Base-by-base conservation (phyloP, 768 basidiomycete genomes). In the Psilocybe sp. region DNA sequence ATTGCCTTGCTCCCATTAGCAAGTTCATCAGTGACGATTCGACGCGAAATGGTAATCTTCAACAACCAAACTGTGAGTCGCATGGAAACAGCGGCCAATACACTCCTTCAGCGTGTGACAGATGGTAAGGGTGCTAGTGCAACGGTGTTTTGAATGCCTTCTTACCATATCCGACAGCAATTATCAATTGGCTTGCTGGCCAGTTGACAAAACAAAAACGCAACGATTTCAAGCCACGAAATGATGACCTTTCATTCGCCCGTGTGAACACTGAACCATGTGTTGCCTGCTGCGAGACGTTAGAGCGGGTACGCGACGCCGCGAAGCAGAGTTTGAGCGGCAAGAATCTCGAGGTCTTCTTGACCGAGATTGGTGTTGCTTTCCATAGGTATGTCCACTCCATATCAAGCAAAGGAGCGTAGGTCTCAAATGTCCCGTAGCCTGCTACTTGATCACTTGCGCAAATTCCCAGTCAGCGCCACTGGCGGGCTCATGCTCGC, bases 401-500 rank as follows among this genome's bases (percentile, higher is more conserved):
- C 16, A 12, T 12, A 13, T 9, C 19, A 40, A 13, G 7, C 19
- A 40, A 5, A 40, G 18, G 12, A 18, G 18, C 28, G n/a, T 41
- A 4, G 18, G n/a, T 15, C 15, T 16, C 20, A 19, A 55, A 42
- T 38, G 7, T 31, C 23, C 57, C 32, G 18, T 42, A 97, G 96
- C 51, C 76, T 95, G 11, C 78, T 99, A 5, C 77, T 99, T 43
- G 97, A 98, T 36, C 97, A 99, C 64, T 76, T 97, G 49, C 88
- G 89, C 62, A 98, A 92, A 69, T 98, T 98, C 71, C 91, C 93
- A 2, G 94, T 99, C 46, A 97, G 88, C 57, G 94, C 95, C 1
- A 93, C 94, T 1, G 97, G 97, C 37, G 97, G 96, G 13, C 73
- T 99, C 45, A 96, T 98, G 92, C 85, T 99, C 36, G 96, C 97